Base-by-base conservation (phyloP, 2,329 filamentous ascomycete species). In the Cladophialophora exuberans region DNA sequence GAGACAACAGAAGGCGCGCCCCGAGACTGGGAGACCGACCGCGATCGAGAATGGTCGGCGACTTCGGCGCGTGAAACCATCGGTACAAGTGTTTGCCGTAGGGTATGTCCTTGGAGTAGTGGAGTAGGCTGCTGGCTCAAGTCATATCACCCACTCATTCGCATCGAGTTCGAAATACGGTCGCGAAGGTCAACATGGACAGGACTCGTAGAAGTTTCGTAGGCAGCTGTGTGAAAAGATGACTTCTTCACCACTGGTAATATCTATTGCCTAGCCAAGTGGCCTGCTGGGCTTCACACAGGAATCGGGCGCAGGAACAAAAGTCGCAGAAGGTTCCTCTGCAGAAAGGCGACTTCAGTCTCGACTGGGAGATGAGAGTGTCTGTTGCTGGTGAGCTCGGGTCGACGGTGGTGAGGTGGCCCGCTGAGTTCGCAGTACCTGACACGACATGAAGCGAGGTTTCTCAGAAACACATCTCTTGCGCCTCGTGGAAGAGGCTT, bases 1-100 rank as follows among this genome's bases (percentile, higher is more conserved):
- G 83, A 85, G 56, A 86, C 82, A 65, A 87, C 73, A 70, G 76
- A 91, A 72, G 68, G 84, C 79, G 72, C 83, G 73, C 69, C 83
- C 71, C 63, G 80, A 28, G 46, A 49, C 33, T 49, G 46, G 11
- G 46, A 49, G 35, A 28, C 22, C 23, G 46, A 49, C 23, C 46
- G 46, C 15, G 46, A 30, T 22, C 28, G 46, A 65, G 83, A 78
- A 66, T 74, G 77, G 69, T 78, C 76, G 52, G 75, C 70, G 36
- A 73, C 64, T 63, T 77, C 75, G 58, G 75, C 73, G 56, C 75
- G 74, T 35, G 76, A 73, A 43, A 72, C 70, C 71, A 72, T 73
- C 59, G 63, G 60, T 38, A 55, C 42, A 43, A 13, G 15, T 55
- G 33, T 30, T 52, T 44, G 48, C 23, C 43, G 38, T 30, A 39